Evolutionary conservation across 371 early-diverging fungal species (phyloP).

Genomic region (Syncephalis fuscata): DNA sequence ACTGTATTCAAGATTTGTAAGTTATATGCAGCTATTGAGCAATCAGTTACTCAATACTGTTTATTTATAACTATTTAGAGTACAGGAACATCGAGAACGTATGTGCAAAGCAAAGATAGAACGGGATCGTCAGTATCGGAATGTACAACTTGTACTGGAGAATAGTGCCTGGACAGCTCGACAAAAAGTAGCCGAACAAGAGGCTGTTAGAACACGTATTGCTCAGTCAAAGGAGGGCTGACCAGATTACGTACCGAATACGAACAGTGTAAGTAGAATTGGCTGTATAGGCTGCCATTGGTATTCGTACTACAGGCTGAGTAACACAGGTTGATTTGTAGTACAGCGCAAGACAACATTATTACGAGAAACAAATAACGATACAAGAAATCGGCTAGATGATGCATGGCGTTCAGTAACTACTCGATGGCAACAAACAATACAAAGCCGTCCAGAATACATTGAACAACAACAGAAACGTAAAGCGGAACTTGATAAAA

Average conservation of each 20-base stretch:
- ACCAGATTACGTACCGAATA: constrained; percentile 9
- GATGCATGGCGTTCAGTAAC: background rate
- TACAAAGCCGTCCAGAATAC: background rate
- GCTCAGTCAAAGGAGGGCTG: constrained; percentile 12
- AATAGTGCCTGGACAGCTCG: constrained; percentile 13
- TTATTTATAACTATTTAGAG: background rate
- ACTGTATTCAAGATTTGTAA: constrained; percentile 6
- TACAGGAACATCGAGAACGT: constrained; percentile 9
- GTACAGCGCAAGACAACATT: no score
- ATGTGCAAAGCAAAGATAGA: constrained; percentile 11
- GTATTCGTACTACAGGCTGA: no score
- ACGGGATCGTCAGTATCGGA: constrained; percentile 8
- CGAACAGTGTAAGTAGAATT: constrained; percentile 20
- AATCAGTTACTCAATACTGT: background rate
- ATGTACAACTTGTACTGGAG: constrained; percentile 14
- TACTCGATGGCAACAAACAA: constrained; percentile 8
- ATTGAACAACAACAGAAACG: no score
- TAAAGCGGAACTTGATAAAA: no score
- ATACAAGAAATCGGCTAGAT: constrained; percentile 10
- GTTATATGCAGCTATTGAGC: background rate
- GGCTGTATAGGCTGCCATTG: constrained; percentile 32
- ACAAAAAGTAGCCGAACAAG: constrained; percentile 11
- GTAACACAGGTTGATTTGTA: no score
- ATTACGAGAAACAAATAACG: constrained; percentile 21
- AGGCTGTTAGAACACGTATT: constrained; percentile 9